phyloP scores from a whole-genome alignment of 148 eudicot genomes.

The Cornus suecica region DNA sequence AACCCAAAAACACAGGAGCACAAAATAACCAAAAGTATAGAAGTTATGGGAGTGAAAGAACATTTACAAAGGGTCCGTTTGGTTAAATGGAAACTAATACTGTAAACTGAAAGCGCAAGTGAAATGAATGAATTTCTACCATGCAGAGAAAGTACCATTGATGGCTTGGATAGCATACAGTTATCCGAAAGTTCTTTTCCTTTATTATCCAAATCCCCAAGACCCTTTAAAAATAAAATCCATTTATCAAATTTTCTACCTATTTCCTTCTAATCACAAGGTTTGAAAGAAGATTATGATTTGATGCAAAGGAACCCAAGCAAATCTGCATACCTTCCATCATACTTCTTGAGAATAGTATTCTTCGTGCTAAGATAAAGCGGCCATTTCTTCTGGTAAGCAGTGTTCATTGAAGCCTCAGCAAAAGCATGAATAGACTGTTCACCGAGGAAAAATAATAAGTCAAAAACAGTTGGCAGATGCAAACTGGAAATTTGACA shows the following conservation, averaged over 20 bases:
- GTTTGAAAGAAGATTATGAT: neutral
- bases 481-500: neutral
- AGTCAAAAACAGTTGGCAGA: neutral
- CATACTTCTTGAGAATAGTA: slow-evolving; percentile 79
- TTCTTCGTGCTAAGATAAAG: slow-evolving; percentile 85
- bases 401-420: slow-evolving; percentile 75
- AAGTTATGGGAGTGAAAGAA: neutral
- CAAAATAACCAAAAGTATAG: neutral
- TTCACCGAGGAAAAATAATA: slow-evolving; percentile 8
- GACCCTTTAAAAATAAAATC: no score
- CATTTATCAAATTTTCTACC: no score
- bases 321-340: slow-evolving; percentile 55
- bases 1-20: neutral
- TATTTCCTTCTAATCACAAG: neutral
- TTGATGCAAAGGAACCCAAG: neutral
- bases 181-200: no score
- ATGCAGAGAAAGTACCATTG: no score
- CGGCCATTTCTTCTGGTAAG: slow-evolving; percentile 72
- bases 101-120: neutral
- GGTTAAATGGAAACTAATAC: neutral
- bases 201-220: no score
- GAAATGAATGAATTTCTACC: neutral
- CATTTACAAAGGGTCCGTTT: neutral
- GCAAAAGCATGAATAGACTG: slow-evolving; percentile 74
- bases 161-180: no score